phyloP scores from a whole-genome alignment of 768 basidiomycete genomes.

The Chalciporus sphaerocephalus region DNA sequence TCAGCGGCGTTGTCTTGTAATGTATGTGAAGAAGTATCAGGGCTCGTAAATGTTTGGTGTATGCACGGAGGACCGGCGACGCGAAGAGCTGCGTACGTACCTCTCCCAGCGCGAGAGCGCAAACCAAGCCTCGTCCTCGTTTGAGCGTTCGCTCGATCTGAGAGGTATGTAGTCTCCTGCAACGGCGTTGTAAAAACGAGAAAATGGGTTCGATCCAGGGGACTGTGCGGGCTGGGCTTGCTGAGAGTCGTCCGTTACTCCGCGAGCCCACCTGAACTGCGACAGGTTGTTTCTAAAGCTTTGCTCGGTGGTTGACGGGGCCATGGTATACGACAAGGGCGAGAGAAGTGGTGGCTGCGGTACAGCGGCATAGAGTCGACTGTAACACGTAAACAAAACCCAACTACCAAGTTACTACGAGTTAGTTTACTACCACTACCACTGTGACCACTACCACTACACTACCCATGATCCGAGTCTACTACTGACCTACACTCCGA shows the following conservation, averaged over 20 bases:
- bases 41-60: too few relatives aligned
- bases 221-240: slow-evolving; percentile 33
- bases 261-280: slow-evolving; percentile 83
- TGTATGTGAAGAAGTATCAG: neutral
- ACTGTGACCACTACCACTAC: too few relatives aligned
- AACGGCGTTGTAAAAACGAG: slow-evolving; percentile 81
- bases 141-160: slow-evolving; percentile 72
- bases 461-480: too few relatives aligned
- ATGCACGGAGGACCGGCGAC: too few relatives aligned
- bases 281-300: slow-evolving; percentile 70
- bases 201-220: slow-evolving; percentile 57
- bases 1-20: neutral
- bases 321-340: slow-evolving; percentile 3
- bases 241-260: slow-evolving; percentile 67
- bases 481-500: too few relatives aligned
- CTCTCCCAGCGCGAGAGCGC: slow-evolving; percentile 92
- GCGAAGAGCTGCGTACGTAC: slow-evolving; percentile 31
- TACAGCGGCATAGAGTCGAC: neutral
- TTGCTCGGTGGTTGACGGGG: slow-evolving; percentile 46
- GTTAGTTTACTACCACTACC: too few relatives aligned
- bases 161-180: slow-evolving; percentile 87
- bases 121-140: slow-evolving; percentile 96
- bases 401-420: too few relatives aligned
- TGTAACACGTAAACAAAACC: too few relatives aligned
- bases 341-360: neutral